Evolutionary conservation across 1,139 yeast species (phyloP), one percentile per base, ranked within the genome.

Genomic region (Magnusiomyces fungicola): DNA sequence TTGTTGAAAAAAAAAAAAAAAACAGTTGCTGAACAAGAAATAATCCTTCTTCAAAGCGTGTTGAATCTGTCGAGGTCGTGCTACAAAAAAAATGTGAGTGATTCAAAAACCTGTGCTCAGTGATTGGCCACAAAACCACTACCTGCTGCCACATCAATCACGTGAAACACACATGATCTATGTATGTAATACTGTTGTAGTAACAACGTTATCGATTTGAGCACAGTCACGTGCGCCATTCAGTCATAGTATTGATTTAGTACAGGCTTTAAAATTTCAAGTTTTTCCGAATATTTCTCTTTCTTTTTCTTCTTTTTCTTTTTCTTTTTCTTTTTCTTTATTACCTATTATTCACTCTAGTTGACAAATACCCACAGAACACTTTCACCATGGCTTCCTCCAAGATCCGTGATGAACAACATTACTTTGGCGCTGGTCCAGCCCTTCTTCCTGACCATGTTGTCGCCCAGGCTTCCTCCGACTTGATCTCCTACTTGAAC

Each of bases 341-440:
- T 14, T 23, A 46, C 43, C 44, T n/a, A 46, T 6, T 23, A 24
- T n/a, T 43, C 45, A 36, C 39, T 46, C 18, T 34, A 50, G 39
- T 18, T 14, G 12, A 16, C 5, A 36, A 14, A 36, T 14, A 36
- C n/a, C n/a, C n/a, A n/a, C n/a, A 27, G 12, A 36, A 10, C n/a
- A 36, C 6, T 38, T 22, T 22, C 23, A 38, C 16, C 25, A 21
- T 12, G 12, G 6, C 3, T 12, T 24, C 12, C 23, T 14, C 21
- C 7, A n/a, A 6, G 24, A 36, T 7, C 24, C 39, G 59, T 38
- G 46, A 52, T 22, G 60, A 58, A 34, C 90, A 95, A 49, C 74
- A 80, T 64, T 87, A 92, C 65, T 92, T 88, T 62, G 98, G 97
- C 51, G 97, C 98, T 24, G 98, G 98, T 12, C 98, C 98, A 43